Evolutionary conservation across 768 basidiomycete species (phyloP).

Genomic region (Ramaria rubella): DNA sequence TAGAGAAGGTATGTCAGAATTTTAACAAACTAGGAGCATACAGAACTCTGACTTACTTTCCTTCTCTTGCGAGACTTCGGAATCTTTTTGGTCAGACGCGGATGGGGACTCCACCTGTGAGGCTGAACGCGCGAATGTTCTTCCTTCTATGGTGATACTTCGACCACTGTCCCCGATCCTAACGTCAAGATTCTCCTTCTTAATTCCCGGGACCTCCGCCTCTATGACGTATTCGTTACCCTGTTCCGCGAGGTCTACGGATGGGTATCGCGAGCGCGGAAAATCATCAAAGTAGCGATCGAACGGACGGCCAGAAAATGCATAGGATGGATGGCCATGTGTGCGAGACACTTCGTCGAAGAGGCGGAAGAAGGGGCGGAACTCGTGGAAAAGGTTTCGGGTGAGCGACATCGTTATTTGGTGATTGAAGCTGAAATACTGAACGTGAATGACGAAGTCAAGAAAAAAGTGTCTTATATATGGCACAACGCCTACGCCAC

Average conservation of each 20-base stretch:
- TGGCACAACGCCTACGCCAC: too few relatives aligned
- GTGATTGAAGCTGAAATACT: too few relatives aligned
- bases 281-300: constrained; percentile 31
- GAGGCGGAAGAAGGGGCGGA: constrained; percentile 69
- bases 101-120: background rate
- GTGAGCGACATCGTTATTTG: constrained; percentile 74
- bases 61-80: background rate
- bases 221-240: constrained; percentile 61
- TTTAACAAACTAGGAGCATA: too few relatives aligned
- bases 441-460: too few relatives aligned
- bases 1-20: background rate
- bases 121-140: constrained; percentile 22
- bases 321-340: background rate
- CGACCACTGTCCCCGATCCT: constrained; percentile 63
- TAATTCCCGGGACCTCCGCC: constrained; percentile 73
- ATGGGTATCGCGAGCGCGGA: constrained; percentile 31
- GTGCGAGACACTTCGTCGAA: constrained; percentile 51
- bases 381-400: constrained; percentile 60
- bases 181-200: constrained; percentile 69
- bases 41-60: background rate
- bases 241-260: constrained; percentile 63
- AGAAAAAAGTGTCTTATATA: too few relatives aligned
- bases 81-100: background rate
- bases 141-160: constrained; percentile 69
- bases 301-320: constrained; percentile 46